Percentiles rank a stretch among this genome's conserved stretches.
Evolutionary conservation across 805 yeast genomes (phyloP).

Genomic region (Kodamaea nitidulidarum): DNA sequence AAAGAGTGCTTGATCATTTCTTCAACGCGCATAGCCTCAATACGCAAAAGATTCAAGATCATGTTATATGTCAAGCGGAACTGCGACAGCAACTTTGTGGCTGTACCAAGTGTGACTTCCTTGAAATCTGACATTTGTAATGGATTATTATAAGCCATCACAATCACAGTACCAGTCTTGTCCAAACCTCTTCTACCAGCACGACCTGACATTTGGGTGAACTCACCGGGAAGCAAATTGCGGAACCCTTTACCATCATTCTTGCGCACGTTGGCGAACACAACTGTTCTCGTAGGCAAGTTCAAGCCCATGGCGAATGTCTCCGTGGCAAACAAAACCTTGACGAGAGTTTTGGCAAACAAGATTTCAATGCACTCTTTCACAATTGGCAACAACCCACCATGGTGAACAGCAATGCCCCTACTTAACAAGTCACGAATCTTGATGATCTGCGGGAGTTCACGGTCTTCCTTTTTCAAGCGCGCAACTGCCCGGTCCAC

Average conservation of each 20-base stretch:
- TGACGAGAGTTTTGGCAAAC: constrained; percentile 80
- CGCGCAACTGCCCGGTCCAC: constrained; percentile 85
- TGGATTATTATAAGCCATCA: constrained; percentile 77
- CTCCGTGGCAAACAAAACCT: constrained; percentile 93
- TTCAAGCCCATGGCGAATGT: constrained; percentile 99
- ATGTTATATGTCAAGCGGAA: constrained; percentile 92
- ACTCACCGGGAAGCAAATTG: constrained; percentile 88
- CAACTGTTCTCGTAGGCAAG: constrained; percentile 93
- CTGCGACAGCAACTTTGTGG: constrained; percentile 87
- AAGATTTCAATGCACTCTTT: constrained; percentile 91
- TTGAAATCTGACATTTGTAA: constrained; percentile 56
- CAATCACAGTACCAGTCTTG: constrained; percentile 87
- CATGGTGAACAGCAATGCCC: constrained; percentile 95
- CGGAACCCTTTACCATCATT: constrained; percentile 88
- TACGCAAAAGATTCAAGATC: constrained; percentile 86
- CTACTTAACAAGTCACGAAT: constrained; percentile 78
- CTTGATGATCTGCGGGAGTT: constrained; percentile 83
- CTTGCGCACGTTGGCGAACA: constrained; percentile 78
- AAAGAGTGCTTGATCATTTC: constrained; percentile 97
- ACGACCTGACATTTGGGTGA: constrained; percentile 98
- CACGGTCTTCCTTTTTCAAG: constrained; percentile 83
- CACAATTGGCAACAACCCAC: constrained; percentile 88
- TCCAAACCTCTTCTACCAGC: constrained; percentile 98
- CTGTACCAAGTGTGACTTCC: constrained; percentile 80
- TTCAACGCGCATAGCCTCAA: constrained; percentile 93